Conservation (phyloP, 805 yeast species). For the Ogataea zsoltii region DNA sequence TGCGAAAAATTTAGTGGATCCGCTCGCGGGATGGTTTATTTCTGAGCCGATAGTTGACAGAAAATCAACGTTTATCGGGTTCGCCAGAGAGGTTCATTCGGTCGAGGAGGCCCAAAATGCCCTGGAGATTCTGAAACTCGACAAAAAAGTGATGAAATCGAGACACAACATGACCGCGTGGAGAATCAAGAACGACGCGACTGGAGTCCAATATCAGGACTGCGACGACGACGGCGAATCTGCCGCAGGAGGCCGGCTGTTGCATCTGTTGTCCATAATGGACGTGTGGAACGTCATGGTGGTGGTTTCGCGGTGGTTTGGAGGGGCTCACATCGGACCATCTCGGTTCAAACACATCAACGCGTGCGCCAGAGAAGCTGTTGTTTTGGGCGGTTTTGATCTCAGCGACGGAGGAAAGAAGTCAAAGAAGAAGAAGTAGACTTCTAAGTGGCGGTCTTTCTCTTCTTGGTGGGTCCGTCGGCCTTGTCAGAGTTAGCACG, state of each 20-base stretch:
- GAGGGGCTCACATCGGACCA: conserved; percentile 89
- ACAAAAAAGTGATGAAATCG: conserved; percentile 66
- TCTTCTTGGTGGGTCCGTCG: conserved; percentile 1
- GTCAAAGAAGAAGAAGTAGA: conserved; percentile 33
- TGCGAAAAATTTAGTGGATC: conserved; percentile 35
- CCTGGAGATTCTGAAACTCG: conserved; percentile 55
- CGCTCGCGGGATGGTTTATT: conserved; percentile 69
- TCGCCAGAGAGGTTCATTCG: conserved; percentile 59
- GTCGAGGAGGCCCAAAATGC: conserved; percentile 65
- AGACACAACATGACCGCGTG: conserved; percentile 86
- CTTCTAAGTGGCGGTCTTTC: conserved; percentile 4
- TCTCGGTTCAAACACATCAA: conserved; percentile 94
- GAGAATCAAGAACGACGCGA: conserved; percentile 58
- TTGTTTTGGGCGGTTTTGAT: conserved; percentile 60
- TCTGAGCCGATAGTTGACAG: conserved; percentile 82
- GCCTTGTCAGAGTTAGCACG: conserved; percentile 6
- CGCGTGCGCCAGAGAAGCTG: conserved; percentile 82
- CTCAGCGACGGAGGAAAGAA: conserved; percentile 23
- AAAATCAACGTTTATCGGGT: conserved; percentile 82
- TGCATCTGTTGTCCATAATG: conserved; percentile 73
- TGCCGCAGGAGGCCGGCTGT: conserved; percentile 88
- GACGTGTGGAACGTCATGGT: conserved; percentile 84
- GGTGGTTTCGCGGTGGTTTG: conserved; percentile 89
- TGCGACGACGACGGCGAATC: conserved; percentile 97
- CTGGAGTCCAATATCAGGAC: conserved; percentile 68